Base-by-base conservation (phyloP, 106 monocot species). In the Dendrobium officinale region DNA sequence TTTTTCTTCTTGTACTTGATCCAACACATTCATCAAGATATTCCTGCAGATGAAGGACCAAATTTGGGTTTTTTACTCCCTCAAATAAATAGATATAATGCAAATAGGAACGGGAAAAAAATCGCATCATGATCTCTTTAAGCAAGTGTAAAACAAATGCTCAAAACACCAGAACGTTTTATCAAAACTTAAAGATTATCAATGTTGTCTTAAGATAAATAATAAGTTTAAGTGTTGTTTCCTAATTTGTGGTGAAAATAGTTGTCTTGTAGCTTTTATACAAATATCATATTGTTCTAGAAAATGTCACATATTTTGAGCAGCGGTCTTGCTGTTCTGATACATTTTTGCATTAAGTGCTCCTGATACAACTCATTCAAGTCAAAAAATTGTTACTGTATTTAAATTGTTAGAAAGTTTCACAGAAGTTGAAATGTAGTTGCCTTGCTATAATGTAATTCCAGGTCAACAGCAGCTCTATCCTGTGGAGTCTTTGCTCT, bases 381-480 rank as follows among this genome's bases (percentile, higher is more conserved):
- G 10, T 45, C 45, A 37, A 70, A 70, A 70, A 16, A 37, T 33
- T 70, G 70, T 37, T 70, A 9, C 0, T 70, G 70, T 70, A 16
- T 70, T 70, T 33, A 70, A 70, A 70, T 70, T 70, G 37, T n/a
- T 4, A 22, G 22, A 70, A 37, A 16, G 37, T 43, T 29, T 17
- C 19, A 74, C 43, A 74, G 74, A 74, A 74, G 77, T 79, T 44
- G 48, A 74, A 43, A n/a, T 37, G 44, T 74, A 43, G 10, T 67
- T 20, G 92, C 97, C 91, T 93, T 93, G 67, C 93, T 93, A 82
- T 99, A 99, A 66, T 99, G 98, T 0, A 89, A 91, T 73, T 99
- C 98, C 82, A 99, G 85, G 81, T 99, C 98, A 72, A 99, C 98
- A 70, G 81, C 70, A 83, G 98, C 98, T 86, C 98, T 92, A 83